Base-by-base conservation (phyloP, 306 rosid genomes). In the Morella rubra region DNA sequence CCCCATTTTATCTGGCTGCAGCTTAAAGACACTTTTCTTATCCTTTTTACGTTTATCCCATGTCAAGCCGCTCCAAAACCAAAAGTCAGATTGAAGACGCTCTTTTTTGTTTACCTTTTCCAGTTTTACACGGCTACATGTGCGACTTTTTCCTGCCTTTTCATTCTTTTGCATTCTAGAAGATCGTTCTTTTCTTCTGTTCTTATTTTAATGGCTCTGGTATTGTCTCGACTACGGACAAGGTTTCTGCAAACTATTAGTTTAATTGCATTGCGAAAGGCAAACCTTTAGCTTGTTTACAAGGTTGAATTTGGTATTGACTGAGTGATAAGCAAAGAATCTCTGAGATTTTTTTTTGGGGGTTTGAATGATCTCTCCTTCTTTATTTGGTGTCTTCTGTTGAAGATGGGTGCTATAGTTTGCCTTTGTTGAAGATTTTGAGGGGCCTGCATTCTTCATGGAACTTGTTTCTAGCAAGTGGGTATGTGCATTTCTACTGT, bases 401-500 rank as follows among this genome's bases (percentile, higher is more conserved):
- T 65, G 71, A 64, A 52, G 77, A 89, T 90, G 97, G 83, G 73
- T 73, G 52, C 78, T 66, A 66, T 81, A 79, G 70, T 81, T 84
- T 71, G 59, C 62, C 73, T 64, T 81, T 80, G 64, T 79, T 76
- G 85, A 70, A 75, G 74, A 74, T 80, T 83, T 84, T 81, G 32
- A 24, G 85, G 61, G 80, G 55, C 82, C 79, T 69, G 13, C 88
- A 85, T 84, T 86, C 84, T 86, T 83, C 84, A 94, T 90, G 96
- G 98, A 81, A 86, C 85, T 89, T 75, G 85, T 69, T 81, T 84
- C 86, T 69, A 80, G 82, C 70, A 90, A 88, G 89, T 85, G 95
- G 93, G 89, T 77, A 73, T 84, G 73, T 45, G 69, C 85, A 76
- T 90, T 90, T 74, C 76, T 91, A 9, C 81, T 92, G 19, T 84